Base-by-base conservation (phyloP, 345 rosid species). In the Raphanus raphanistrum region DNA sequence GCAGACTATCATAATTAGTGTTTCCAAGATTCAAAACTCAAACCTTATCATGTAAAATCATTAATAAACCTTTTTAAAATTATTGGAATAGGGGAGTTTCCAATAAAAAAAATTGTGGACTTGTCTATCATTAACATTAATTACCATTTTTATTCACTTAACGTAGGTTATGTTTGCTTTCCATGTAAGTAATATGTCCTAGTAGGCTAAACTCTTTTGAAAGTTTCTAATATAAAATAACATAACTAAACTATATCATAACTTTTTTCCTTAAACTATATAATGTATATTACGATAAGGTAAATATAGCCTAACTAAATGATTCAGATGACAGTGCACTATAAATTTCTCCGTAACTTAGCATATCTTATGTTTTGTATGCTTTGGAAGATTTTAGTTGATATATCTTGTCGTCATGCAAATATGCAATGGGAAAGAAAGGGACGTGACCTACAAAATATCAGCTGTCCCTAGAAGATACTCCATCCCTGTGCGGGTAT, bases 361-460 rank as follows among this genome's bases (percentile, higher is more conserved):
- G 57, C 58, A 45, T 26, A 26, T 36, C 68, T 64, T 17, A 17
- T 36, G 25, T 27, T 43, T 43, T 66, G 58, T 66, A 66, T 26
- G 13, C 17, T 33, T 13, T 61, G 73, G 68, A 59, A 31, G 38
- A 68, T 62, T 55, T 68, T 68, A 48, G 27, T 38, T 60, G 17
- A 67, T 17, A 17, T 69, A 1, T 61, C 1, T 76, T 69, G 74
- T 68, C 74, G 10, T 43, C 36, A 48, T 21, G 21, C 21, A 21
- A 21, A 21, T 21, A 21, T 76, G 73, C 67, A 31, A 68, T 32
- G 74, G 63, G 33, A 58, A 67, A 58, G 72, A 67, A 75, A 67
- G 67, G 60, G 79, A 75, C 79, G 41, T 69, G 12, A 76, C 79
- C 6, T 21, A 25, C 3, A 21, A 43, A 61, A 21, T 60, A 76